Conservation (phyloP, 2,329 filamentous ascomycete species). For the Colletotrichum euphorbiae region DNA sequence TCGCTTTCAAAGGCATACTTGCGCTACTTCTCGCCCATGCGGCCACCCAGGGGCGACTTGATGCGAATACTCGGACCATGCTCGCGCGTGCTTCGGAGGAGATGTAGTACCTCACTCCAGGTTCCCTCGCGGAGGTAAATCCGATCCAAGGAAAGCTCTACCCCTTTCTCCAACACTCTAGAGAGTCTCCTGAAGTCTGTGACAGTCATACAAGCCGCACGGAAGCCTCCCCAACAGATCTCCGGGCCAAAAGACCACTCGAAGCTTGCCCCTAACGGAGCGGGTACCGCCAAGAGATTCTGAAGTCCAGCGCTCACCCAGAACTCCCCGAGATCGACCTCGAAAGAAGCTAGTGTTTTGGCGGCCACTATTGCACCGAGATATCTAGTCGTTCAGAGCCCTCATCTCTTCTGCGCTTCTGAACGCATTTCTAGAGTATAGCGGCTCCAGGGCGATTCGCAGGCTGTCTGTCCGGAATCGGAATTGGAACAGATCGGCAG, state of each 20-base stretch:
- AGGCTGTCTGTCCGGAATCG: not conserved
- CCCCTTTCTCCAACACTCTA: not conserved
- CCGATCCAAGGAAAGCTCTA: not conserved
- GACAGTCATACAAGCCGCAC: not conserved
- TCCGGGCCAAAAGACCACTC: not conserved
- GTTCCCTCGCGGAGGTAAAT: not conserved
- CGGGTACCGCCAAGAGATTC: too few species aligned
- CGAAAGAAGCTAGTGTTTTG: not conserved
- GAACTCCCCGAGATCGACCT: not conserved
- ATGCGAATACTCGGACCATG: not conserved
- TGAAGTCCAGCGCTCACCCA: not conserved
- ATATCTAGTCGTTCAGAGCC: not conserved
- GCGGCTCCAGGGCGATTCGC: too few species aligned
- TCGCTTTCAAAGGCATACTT: not conserved
- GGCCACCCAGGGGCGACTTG: not conserved
- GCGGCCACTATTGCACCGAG: not conserved
- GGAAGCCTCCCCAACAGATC: not conserved
- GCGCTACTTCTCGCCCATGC: not conserved
- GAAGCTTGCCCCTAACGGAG: not conserved
- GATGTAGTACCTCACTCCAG: not conserved
- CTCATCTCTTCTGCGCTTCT: not conserved
- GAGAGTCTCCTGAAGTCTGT: not conserved
- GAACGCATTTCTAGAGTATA: not conserved
- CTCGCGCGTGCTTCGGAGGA: not conserved
- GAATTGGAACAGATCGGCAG: not conserved